Evolutionary conservation across 2,329 filamentous ascomycete species (phyloP).

Genomic region (Aspergillus unguis): DNA sequence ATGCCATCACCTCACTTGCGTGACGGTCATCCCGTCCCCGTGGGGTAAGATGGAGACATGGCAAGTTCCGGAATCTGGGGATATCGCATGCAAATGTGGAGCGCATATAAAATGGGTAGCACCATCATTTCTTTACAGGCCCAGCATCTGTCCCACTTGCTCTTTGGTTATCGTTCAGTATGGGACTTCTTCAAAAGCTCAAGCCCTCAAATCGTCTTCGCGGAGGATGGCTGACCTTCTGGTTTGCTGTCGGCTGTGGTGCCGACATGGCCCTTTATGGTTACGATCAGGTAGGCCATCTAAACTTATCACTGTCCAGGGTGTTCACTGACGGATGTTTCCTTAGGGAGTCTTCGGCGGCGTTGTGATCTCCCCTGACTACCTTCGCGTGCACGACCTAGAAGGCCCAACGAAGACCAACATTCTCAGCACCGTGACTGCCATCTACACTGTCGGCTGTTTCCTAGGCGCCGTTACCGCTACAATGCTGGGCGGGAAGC

Average conservation of each 20-base stretch:
- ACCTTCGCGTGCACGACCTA: conserved; percentile 6
- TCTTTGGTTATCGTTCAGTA: background rate
- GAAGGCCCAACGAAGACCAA: conserved; percentile 5
- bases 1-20: background rate
- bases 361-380: conserved; percentile 9
- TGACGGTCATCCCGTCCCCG: background rate
- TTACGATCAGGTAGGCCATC: conserved; percentile 17
- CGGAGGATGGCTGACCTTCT: conserved; percentile 21
- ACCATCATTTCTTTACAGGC: background rate
- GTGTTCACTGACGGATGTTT: background rate
- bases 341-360: conserved; percentile 9
- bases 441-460: conserved; percentile 15
- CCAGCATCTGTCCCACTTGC: background rate
- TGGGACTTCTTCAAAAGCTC: background rate
- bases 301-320: background rate
- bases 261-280: conserved; percentile 22
- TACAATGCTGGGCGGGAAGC: conserved; percentile 41
- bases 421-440: conserved; percentile 10
- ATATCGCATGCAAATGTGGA: background rate
- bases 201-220: conserved; percentile 2
- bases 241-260: conserved; percentile 22
- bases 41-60: conserved; percentile 2
- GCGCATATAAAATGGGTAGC: background rate
- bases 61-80: background rate
- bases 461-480: conserved; percentile 47